phyloP scores from a whole-genome alignment of 352 stramenopile genomes.

The Phytophthora tentaculata region DNA sequence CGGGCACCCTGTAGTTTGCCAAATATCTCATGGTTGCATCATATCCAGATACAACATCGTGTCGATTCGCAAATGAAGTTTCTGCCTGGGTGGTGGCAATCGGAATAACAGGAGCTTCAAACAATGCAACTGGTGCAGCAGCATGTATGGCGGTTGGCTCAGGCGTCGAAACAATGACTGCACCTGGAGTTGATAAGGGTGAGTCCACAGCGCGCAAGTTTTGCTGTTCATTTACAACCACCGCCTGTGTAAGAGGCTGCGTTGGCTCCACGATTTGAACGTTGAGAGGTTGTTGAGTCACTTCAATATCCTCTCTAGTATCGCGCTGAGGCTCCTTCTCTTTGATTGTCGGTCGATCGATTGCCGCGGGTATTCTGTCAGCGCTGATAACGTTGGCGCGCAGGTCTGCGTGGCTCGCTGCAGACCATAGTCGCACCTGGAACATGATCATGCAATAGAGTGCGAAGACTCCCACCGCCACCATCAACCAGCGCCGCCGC shows the following conservation, averaged over 20 bases:
- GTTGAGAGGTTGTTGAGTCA: neutral
- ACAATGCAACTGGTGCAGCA: constrained; percentile 1
- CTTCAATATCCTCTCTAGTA: constrained; percentile 4
- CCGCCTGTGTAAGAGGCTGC: neutral
- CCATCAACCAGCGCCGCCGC: constrained; percentile 29
- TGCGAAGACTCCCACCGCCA: constrained; percentile 10
- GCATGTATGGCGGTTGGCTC: neutral
- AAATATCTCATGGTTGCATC: constrained; percentile 57
- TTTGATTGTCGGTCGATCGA: constrained; percentile 13
- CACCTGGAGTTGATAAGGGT: constrained; percentile 12
- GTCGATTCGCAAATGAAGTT: constrained; percentile 41
- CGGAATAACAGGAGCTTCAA: constrained; percentile 1
- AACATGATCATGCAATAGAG: constrained; percentile 36
- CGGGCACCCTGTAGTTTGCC: constrained; percentile 42
- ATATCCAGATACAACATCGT: constrained; percentile 60
- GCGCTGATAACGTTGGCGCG: constrained; percentile 33
- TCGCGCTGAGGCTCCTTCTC: constrained; percentile 2
- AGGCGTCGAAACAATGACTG: constrained; percentile 11
- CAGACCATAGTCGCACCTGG: constrained; percentile 37
- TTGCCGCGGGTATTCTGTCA: constrained; percentile 4
- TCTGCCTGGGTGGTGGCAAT: neutral
- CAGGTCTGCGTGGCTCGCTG: constrained; percentile 27
- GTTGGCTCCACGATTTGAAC: neutral
- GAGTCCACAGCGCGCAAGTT: constrained; percentile 15
- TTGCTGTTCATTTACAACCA: constrained; percentile 9